Base-by-base conservation (phyloP, 2,329 filamentous ascomycete genomes). In the Apiospora hydei region DNA sequence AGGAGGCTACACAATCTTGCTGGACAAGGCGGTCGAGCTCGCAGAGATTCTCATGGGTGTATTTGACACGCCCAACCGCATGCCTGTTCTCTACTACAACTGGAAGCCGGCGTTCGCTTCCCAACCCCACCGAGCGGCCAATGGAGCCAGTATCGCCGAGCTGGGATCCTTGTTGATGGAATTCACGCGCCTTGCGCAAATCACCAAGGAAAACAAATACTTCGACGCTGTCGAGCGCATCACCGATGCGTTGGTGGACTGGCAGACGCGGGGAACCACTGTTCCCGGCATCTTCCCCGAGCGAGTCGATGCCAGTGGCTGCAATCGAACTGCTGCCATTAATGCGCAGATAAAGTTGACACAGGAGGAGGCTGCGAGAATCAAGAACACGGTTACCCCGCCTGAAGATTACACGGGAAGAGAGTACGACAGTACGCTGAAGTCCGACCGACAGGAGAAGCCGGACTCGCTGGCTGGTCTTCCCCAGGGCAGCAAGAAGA, bases 211-310 rank as follows among this genome's bases (percentile, higher is more conserved):
- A 73, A 83, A 92, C 76, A 95, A 92, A 80, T 98, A 97, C 83
- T 98, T 97, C 79, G 95, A 98, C 83, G 95, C 94, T 21, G 87
- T 98, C 73, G 93, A 94, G 68, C 91, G 95, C 73, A 93, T 98
- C 77, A 97, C 94, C 24, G 87, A 97, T 78, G 92, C 91, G 10
- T 87, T 98, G 38, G 89, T 95, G 74, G 88, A 92, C 69, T 90
- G 92, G 83, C 94, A 98, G 83, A 89, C 91, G 76, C 84, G 85
- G 3, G 88, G 86, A 6, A 95, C 93, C 0, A 86, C 87, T 3
- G 84, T 98, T 10, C 90, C 92, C 1, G 95, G 95, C 1, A 88
- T 98, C 77, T 98, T 96, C 85, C 94, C 95, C 0, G 88, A 93
- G 75, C 85, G 85, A 51, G 83, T 98, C 16, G 94, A 98, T 82